phyloP scores from a whole-genome alignment of 2,329 filamentous ascomycete species.

The Thyridium curvatum region DNA sequence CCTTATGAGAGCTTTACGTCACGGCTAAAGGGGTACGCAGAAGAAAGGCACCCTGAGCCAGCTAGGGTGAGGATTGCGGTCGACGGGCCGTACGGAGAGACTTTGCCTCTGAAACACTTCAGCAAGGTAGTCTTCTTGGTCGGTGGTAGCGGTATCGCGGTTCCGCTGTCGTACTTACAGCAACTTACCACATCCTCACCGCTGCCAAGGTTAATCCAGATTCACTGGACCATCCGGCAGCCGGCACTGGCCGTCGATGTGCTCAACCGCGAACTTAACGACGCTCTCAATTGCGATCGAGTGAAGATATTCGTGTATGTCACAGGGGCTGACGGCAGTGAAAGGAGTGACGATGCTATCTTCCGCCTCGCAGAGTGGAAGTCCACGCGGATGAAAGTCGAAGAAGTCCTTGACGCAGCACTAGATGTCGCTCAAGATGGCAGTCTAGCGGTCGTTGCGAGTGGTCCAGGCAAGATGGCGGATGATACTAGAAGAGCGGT shows the following conservation, averaged over 20 bases:
- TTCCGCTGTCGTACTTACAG: background rate
- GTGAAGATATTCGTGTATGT: constrained; percentile 6
- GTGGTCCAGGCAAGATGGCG: constrained; percentile 36
- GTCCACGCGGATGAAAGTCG: no score
- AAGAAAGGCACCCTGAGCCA: constrained; percentile 13
- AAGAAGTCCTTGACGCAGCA: background rate
- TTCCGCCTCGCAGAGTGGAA: no score
- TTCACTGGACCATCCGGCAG: background rate
- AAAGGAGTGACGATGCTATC: background rate
- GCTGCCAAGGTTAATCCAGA: background rate
- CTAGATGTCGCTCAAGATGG: constrained; percentile 10
- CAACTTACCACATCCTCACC: background rate
- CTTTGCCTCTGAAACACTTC: constrained; percentile 28
- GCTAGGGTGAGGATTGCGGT: constrained; percentile 27
- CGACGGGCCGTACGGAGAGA: constrained; percentile 38
- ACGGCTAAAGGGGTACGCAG: constrained; percentile 24
- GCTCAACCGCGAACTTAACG: background rate
- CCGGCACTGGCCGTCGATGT: background rate
- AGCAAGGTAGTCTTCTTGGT: no score
- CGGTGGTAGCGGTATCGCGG: background rate
- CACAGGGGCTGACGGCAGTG: background rate
- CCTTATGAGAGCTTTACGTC: constrained; percentile 38
- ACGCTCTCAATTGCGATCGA: background rate
- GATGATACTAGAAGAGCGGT: constrained; percentile 33
- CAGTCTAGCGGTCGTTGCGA: constrained; percentile 33